Conservation (phyloP, 306 rosid species). For the Trifolium fragiferum region DNA sequence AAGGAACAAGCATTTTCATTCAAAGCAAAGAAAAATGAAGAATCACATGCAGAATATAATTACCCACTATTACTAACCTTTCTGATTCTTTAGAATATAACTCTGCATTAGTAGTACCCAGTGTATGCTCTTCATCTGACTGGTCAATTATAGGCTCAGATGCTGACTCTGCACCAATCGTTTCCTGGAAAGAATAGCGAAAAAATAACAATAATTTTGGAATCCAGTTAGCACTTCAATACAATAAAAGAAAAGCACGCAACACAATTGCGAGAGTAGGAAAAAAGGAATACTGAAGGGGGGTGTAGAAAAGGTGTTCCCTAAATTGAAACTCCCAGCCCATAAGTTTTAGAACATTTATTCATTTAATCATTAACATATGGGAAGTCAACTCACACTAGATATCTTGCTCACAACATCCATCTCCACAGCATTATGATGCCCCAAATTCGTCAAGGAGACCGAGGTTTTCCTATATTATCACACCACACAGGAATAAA, state of each 20-base stretch:
- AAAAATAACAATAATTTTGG: slow-evolving; percentile 5
- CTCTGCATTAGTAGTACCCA: slow-evolving; percentile 23
- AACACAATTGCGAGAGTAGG: not conserved
- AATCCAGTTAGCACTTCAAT: not conserved
- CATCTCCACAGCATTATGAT: slow-evolving; percentile 51
- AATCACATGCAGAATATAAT: not conserved
- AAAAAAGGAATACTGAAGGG: too few species aligned
- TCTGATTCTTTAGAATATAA: slow-evolving; percentile 51
- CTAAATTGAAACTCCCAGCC: too few species aligned
- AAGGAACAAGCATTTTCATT: slow-evolving; percentile 19
- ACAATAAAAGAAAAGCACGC: not conserved
- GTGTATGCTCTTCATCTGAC: slow-evolving; percentile 44
- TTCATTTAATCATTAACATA: slow-evolving; percentile 2
- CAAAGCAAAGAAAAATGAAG: not conserved
- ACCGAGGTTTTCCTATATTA: slow-evolving; percentile 58
- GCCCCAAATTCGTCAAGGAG: slow-evolving; percentile 50
- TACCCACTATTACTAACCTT: slow-evolving; percentile 54
- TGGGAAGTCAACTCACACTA: slow-evolving; percentile 39
- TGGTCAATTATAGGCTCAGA: slow-evolving; percentile 27
- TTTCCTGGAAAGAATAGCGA: slow-evolving; percentile 45
- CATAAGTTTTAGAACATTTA: not conserved
- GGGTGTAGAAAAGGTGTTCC: too few species aligned
- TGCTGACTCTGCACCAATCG: slow-evolving; percentile 32
- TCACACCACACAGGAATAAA: slow-evolving; percentile 24
- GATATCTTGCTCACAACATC: slow-evolving; percentile 43